Evolutionary conservation across 2,329 filamentous ascomycete species (phyloP).

Genomic region (Clarireedia homoeocarpa): DNA sequence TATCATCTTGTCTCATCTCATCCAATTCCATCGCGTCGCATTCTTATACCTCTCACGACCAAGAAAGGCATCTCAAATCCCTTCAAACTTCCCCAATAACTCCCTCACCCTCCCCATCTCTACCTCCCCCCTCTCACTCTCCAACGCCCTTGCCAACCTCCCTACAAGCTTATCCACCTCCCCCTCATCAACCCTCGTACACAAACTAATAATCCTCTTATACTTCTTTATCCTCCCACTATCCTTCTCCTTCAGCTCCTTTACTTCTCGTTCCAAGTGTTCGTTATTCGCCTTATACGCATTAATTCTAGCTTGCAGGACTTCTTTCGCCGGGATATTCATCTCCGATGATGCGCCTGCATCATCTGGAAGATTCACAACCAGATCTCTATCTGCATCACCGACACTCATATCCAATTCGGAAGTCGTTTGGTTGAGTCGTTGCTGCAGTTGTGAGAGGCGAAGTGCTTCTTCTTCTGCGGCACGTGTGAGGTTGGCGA

Average conservation of each 20-base stretch:
- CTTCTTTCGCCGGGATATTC: slow-evolving; percentile 44
- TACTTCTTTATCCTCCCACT: slow-evolving; percentile 83
- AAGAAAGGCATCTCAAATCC: slow-evolving; percentile 3
- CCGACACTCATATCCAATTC: slow-evolving; percentile 42
- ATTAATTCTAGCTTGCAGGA: slow-evolving; percentile 59
- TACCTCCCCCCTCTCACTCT: slow-evolving; percentile 72
- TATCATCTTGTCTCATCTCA: neutral
- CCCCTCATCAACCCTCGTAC: slow-evolving; percentile 69
- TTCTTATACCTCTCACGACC: neutral
- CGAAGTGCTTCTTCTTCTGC: slow-evolving; percentile 59
- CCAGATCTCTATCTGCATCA: slow-evolving; percentile 29
- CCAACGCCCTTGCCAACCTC: slow-evolving; percentile 75
- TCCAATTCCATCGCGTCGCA: neutral
- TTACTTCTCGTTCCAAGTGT: slow-evolving; percentile 58
- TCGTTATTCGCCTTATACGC: slow-evolving; percentile 65
- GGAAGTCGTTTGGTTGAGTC: slow-evolving; percentile 41
- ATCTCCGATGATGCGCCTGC: slow-evolving; percentile 6
- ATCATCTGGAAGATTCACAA: slow-evolving; percentile 14
- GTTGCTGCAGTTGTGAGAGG: slow-evolving; percentile 40
- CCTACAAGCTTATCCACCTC: slow-evolving; percentile 73
- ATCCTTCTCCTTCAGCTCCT: slow-evolving; percentile 67
- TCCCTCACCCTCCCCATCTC: slow-evolving; percentile 71
- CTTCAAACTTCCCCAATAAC: slow-evolving; percentile 67
- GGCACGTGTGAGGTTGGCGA: slow-evolving; percentile 69
- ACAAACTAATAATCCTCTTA: slow-evolving; percentile 77